These are phyloP conservation scores for Sphaerobolus stellatus DNA, from an alignment of 1,284 basidiomycete species.

Conservation along the genomic window DNA sequence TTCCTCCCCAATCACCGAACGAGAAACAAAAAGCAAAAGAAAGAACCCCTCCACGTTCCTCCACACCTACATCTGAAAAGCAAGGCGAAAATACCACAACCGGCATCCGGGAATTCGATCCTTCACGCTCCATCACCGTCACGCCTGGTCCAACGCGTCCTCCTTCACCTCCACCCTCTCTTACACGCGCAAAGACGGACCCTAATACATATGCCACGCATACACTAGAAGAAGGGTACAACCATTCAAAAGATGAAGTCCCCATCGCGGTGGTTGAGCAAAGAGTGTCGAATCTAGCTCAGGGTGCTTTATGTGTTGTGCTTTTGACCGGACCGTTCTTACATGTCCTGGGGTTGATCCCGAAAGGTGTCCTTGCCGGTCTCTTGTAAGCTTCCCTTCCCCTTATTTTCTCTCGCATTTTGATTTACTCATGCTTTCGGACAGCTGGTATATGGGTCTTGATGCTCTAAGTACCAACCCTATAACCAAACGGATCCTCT, in stretches of 20 bases:
- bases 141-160: too few species aligned
- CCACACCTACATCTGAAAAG: not conserved
- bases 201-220: constrained; percentile 23
- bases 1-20: constrained; percentile 41
- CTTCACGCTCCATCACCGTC: too few species aligned
- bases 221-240: constrained; percentile 21
- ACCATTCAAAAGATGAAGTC: constrained; percentile 42
- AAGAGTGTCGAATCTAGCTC: constrained; percentile 82
- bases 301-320: constrained; percentile 78
- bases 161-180: too few species aligned
- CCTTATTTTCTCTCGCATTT: too few species aligned
- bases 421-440: too few species aligned
- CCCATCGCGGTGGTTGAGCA: constrained; percentile 86
- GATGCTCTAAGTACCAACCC: constrained; percentile 82
- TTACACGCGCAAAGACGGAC: constrained; percentile 20
- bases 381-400: constrained; percentile 63
- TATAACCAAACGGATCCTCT: constrained; percentile 82
- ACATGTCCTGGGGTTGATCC: constrained; percentile 75
- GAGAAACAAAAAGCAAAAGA: constrained; percentile 36
- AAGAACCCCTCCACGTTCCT: not conserved
- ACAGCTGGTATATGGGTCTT: constrained; percentile 87
- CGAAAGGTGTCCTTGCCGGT: constrained; percentile 71
- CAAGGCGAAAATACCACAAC: not conserved
- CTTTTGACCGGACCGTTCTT: constrained; percentile 82
- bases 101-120: too few species aligned